Percentiles rank a stretch among this genome's conserved stretches.
Evolutionary conservation across 2,329 filamentous ascomycete genomes (phyloP).

Genomic region (Fusarium caatingaense): DNA sequence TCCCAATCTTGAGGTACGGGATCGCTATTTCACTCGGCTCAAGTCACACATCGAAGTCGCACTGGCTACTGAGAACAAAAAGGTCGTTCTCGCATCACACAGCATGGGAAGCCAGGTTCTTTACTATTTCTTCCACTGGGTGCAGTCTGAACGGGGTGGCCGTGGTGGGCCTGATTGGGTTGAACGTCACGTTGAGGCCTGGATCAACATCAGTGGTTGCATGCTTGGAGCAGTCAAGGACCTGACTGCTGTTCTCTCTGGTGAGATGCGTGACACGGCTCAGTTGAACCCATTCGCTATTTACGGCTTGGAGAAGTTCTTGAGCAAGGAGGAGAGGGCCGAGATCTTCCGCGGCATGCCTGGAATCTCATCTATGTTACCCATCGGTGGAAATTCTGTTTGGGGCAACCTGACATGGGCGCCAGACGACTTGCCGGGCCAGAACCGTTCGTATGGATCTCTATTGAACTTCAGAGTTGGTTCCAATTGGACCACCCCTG

Average conservation of each 20-base stretch:
- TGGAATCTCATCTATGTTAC: constrained; percentile 95
- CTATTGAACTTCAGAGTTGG: constrained; percentile 84
- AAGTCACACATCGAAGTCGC: constrained; percentile 92
- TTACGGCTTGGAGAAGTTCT: constrained; percentile 95
- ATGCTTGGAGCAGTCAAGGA: constrained; percentile 97
- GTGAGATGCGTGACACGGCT: constrained; percentile 98
- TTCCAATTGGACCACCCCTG: constrained; percentile 71
- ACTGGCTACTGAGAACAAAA: constrained; percentile 76
- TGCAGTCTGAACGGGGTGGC: constrained; percentile 81
- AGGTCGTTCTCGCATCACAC: constrained; percentile 89
- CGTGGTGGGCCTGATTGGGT: constrained; percentile 90
- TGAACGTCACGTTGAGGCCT: constrained; percentile 87
- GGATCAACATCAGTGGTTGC: constrained; percentile 98
- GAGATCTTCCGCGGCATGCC: constrained; percentile 98
- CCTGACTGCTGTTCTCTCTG: constrained; percentile 88
- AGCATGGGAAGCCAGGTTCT: constrained; percentile 98
- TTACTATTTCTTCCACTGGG: constrained; percentile 85
- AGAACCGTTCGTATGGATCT: constrained; percentile 79
- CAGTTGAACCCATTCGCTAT: constrained; percentile 97
- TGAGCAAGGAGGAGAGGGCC: constrained; percentile 88
- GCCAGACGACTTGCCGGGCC: constrained; percentile 83
- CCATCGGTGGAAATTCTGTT: constrained; percentile 91
- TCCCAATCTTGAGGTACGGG: constrained; percentile 85
- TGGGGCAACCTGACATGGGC: constrained; percentile 92
- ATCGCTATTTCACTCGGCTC: constrained; percentile 92